Evolutionary conservation across 75 land plant genomes (phyloP), one percentile per base, ranked within the genome.

Genomic region (Isoetes taiwanensis): DNA sequence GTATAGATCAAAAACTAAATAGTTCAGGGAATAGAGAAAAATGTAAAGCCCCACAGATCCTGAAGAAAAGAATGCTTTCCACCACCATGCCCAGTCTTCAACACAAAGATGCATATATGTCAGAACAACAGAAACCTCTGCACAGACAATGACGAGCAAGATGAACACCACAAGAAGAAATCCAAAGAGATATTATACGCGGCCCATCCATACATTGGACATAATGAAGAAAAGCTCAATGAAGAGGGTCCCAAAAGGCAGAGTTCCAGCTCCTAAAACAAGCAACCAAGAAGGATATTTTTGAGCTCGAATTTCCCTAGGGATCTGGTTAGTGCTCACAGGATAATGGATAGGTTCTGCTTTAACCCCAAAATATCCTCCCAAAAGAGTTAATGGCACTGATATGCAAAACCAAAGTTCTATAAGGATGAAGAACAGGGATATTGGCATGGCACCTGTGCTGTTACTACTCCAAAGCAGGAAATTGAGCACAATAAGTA

Each of bases 91-190:
- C 83, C 83, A 83, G 59, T 86, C 93, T 63, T 86, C 93, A 31
- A 86, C 91, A 54, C 91, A 83, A 21, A 86, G 87, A 59, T 83
- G 93, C 88, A 86, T 86, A 77, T 83, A 86, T 1, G 88, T 86
- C 0, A 86, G 66, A 1, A 86, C 88, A 6, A 86, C 75, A n/a
- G 93, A 79, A 10, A 86, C 93, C 67, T 86, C 93, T 33, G 88
- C 83, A 53, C 93, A 86, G 34, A 86, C 93, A 27, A 78, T 71
- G 9, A 86, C 87, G 19, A 86, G 83, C 35, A 86, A 54, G 19
- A 86, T 31, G 38, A 86, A 57, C 28, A 86, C 93, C 9, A 86
- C 61, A 43, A 86, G 74, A 20, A 86, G 69, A 68, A 86, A 86
- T 0, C 93, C 93, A 63, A 86, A 86, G 28, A 83, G 84, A 58